Conservation (phyloP, 495 filamentous ascomycete species). For the Penicillium steckii region DNA sequence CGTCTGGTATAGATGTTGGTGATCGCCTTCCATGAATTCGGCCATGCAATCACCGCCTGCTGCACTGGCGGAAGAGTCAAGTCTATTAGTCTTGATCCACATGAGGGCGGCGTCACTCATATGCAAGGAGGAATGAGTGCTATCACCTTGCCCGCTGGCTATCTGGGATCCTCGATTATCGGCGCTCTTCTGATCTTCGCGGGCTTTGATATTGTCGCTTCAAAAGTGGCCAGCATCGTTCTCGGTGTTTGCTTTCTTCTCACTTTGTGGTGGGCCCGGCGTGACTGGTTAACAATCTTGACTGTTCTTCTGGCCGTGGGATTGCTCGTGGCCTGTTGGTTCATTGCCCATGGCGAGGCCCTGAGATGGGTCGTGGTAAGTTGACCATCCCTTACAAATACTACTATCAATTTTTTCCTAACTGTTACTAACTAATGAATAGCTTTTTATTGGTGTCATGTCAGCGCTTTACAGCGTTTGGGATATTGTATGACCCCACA, state of each 20-base stretch:
- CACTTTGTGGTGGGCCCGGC: conserved; percentile 76
- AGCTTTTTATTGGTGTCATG: conserved; percentile 81
- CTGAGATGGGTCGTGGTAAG: conserved; percentile 66
- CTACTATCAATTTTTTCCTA: conserved; percentile 7
- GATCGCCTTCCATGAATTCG: conserved; percentile 83
- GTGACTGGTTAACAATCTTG: conserved; percentile 71
- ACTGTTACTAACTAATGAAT: background rate
- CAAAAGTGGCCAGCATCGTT: conserved; percentile 71
- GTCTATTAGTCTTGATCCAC: conserved; percentile 67
- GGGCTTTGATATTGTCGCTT: conserved; percentile 77
- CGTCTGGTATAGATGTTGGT: conserved; percentile 66
- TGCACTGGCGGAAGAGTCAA: conserved; percentile 72
- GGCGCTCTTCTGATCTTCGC: conserved; percentile 77
- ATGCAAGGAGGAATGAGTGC: conserved; percentile 76
- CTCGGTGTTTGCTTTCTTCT: conserved; percentile 72
- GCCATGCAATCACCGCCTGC: conserved; percentile 70
- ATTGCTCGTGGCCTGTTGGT: conserved; percentile 73
- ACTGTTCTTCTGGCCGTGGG: conserved; percentile 69
- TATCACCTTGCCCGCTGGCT: conserved; percentile 74
- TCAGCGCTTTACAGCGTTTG: conserved; percentile 73
- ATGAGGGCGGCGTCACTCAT: conserved; percentile 72
- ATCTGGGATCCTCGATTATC: conserved; percentile 72
- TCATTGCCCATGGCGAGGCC: conserved; percentile 71
- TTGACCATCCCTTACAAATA: background rate
- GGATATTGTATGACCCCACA: conserved; percentile 64